Evolutionary conservation across 371 early-diverging fungal species (phyloP).

Genomic region (Sporodiniella umbellata): DNA sequence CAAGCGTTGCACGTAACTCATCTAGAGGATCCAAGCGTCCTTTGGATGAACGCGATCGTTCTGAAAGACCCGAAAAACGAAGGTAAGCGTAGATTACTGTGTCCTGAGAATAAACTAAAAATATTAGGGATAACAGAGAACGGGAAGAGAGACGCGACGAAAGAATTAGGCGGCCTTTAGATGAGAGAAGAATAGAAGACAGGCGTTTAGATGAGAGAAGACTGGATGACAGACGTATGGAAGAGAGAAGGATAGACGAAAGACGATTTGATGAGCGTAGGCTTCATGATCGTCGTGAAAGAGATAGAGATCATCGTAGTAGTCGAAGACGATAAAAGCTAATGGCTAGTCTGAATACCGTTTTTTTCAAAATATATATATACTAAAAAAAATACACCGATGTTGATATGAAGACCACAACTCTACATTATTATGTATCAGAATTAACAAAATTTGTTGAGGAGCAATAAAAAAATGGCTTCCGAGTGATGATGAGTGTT

Average conservation of each 20-base stretch:
- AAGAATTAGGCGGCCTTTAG: conserved; percentile 11
- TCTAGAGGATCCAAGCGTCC: conserved; percentile 7
- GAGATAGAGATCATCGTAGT: no score
- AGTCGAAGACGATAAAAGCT: no score
- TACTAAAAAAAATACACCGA: no score
- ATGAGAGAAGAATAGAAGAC: conserved; percentile 17
- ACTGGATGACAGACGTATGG: conserved; percentile 15
- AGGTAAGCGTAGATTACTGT: conserved; percentile 1
- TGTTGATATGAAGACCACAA: no score
- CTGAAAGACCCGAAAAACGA: conserved; percentile 12
- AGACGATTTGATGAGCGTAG: conserved; percentile 9
- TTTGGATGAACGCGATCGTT: conserved; percentile 3
- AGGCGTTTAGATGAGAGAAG: conserved; percentile 10
- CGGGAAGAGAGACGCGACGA: conserved; percentile 20
- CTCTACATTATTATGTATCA: no score
- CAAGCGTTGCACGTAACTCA: not conserved
- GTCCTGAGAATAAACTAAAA: not conserved
- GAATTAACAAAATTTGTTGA: no score
- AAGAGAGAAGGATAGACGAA: conserved; percentile 3
- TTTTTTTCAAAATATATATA: no score
- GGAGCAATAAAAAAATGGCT: no score
- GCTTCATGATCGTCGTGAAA: no score
- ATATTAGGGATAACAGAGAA: conserved; percentile 4
- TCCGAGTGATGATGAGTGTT: no score
- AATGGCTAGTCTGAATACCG: no score